Evolutionary conservation across 805 yeast genomes (phyloP).

Genomic region (Cyberlindnera lachancei): DNA sequence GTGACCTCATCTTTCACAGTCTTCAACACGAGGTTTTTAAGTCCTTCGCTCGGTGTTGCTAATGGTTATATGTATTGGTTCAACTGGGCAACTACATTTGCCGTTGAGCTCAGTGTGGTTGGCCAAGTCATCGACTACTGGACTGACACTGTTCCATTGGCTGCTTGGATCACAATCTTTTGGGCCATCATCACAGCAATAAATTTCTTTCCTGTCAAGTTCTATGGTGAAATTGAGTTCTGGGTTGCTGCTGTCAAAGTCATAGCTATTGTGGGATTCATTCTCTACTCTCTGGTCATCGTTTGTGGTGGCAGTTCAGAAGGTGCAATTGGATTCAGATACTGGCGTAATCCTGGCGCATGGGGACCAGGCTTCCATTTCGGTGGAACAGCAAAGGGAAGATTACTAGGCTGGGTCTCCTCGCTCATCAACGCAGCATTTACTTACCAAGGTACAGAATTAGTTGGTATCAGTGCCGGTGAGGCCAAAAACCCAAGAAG

Average conservation of each 20-base stretch:
- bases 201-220: constrained; percentile 62
- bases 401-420: constrained; percentile 64
- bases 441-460: constrained; percentile 75
- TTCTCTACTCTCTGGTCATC: constrained; percentile 59
- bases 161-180: constrained; percentile 67
- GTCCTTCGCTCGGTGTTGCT: constrained; percentile 66
- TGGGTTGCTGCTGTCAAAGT: constrained; percentile 68
- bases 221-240: constrained; percentile 69
- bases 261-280: constrained; percentile 60
- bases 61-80: constrained; percentile 73
- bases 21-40: constrained; percentile 57
- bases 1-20: constrained; percentile 61
- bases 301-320: constrained; percentile 66
- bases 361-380: constrained; percentile 61
- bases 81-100: constrained; percentile 71
- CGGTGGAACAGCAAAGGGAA: constrained; percentile 39
- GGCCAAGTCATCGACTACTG: constrained; percentile 61
- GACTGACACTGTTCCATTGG: constrained; percentile 62
- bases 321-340: constrained; percentile 72
- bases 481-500: constrained; percentile 56
- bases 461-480: constrained; percentile 70
- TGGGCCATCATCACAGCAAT: constrained; percentile 47
- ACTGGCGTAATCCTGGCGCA: constrained; percentile 76
- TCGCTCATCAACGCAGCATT: constrained; percentile 68
- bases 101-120: constrained; percentile 64